These are phyloP conservation scores for Aspergillus amoenus DNA, from an alignment of 2,329 filamentous ascomycete genomes.

Conservation along the genomic window DNA sequence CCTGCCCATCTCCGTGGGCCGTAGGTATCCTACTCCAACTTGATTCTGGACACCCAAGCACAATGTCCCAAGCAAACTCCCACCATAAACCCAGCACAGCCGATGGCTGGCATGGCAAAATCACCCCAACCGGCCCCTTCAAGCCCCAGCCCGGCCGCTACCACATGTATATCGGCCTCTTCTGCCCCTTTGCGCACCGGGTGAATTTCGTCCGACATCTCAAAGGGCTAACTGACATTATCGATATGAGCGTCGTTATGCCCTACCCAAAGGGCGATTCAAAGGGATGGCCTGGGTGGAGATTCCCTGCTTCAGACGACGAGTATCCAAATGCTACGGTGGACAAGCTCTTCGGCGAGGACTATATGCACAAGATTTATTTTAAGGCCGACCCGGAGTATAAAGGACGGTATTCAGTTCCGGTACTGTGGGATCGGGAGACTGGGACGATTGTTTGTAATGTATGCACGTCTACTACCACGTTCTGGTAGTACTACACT, in stretches of 20 bases:
- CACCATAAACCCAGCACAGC: constrained; percentile 22
- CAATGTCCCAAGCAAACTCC: no score
- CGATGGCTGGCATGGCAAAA: constrained; percentile 52
- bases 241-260: constrained; percentile 59
- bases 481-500: no score
- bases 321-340: constrained; percentile 60
- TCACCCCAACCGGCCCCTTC: constrained; percentile 48
- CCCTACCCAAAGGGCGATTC: constrained; percentile 67
- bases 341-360: constrained; percentile 59
- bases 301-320: constrained; percentile 53
- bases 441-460: constrained; percentile 59
- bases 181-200: constrained; percentile 66
- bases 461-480: constrained; percentile 45
- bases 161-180: constrained; percentile 59
- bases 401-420: constrained; percentile 61
- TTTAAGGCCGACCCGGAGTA: constrained; percentile 62
- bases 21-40: no score
- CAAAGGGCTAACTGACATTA: constrained; percentile 56
- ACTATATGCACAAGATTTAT: constrained; percentile 62
- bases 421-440: constrained; percentile 62
- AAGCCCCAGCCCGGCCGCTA: constrained; percentile 53
- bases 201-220: constrained; percentile 58
- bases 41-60: no score
- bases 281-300: constrained; percentile 63
- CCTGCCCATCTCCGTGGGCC: no score